Base-by-base conservation (phyloP, 441 rosid genomes). In the Adansonia rubrostipa region DNA sequence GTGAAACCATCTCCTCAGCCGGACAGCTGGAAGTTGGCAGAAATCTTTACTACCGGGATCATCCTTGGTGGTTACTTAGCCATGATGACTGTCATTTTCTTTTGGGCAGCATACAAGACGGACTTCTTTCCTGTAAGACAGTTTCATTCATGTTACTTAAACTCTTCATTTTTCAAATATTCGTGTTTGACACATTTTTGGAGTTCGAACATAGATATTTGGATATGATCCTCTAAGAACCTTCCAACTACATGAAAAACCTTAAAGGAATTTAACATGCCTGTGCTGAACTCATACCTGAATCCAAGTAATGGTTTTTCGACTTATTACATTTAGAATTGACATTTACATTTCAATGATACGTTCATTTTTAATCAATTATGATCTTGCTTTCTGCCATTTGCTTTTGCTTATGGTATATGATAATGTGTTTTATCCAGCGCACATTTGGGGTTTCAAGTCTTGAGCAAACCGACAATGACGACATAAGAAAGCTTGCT, bases 1-100 rank as follows among this genome's bases (percentile, higher is more conserved):
- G 91, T 88, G 33, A 88, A 86, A 76, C 86, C 89, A 62, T 86
- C 89, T 74, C 91, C 91, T 75, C 85, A 42, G 61, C 91, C 91
- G 15, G 87, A 88, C 71, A 83, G 88, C 62, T 88, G 87, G 91
- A 88, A 88, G 65, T 45, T 86, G 75, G 81, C 86, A 1, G 91
- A 88, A 56, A 88, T 88, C 56, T 88, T 88, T 72, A 61, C 88
- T 7, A 86, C 91, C 1, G 91, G 91, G 54, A 28, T 88, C 33
- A 76, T 88, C 71, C 87, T 88, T 0, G 89, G 89, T 13, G 86
- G 86, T 74, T 86, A 88, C 82, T 67, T 86, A 64, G 91, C 89
- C 5, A 85, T 86, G 89, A 86, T 86, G 89, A 86, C 91, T 0
- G 89, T 88, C 63, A 83, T 88, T 69, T 88, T 86, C 87, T 86